A percentile compares a stretch with the other conserved stretches of the same genome.
Evolutionary conservation across 2,329 filamentous ascomycete genomes (phyloP).

Genomic region (Falciphora oryzae): DNA sequence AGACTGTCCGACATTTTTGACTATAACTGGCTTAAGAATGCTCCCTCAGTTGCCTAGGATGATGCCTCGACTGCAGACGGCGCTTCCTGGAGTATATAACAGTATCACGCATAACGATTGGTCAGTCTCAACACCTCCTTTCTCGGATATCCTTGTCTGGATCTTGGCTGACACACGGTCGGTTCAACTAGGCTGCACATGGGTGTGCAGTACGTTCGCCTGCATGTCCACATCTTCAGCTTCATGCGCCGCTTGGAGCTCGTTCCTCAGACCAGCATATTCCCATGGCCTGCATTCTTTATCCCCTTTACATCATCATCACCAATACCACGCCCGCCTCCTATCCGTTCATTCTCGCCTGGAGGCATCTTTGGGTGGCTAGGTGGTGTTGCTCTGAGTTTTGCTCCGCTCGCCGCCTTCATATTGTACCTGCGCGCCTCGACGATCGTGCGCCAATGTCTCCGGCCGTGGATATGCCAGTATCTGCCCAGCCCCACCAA

Average conservation of each 20-base stretch:
- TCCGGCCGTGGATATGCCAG: conserved; percentile 34
- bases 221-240: conserved; percentile 47
- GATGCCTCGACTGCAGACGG: not conserved
- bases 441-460: conserved; percentile 27
- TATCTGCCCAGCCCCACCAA: conserved; percentile 29
- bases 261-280: conserved; percentile 31
- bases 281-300: conserved; percentile 45
- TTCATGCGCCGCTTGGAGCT: conserved; percentile 47
- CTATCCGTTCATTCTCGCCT: conserved; percentile 31
- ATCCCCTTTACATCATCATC: conserved; percentile 48
- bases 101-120: not conserved
- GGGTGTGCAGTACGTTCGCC: conserved; percentile 30
- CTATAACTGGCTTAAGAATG: conserved; percentile 6
- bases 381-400: conserved; percentile 33
- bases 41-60: not conserved
- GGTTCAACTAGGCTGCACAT: conserved; percentile 13
- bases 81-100: not conserved
- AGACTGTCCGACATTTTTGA: conserved; percentile 35
- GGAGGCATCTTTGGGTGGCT: conserved; percentile 38
- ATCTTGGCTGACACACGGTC: not conserved
- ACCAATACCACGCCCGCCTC: conserved; percentile 41
- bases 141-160: not conserved
- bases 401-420: conserved; percentile 42
- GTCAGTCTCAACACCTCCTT: not conserved
- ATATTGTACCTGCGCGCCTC: conserved; percentile 35